Evolutionary conservation across 2,329 filamentous ascomycete species (phyloP).

Genomic region (Beauveria medogensis): DNA sequence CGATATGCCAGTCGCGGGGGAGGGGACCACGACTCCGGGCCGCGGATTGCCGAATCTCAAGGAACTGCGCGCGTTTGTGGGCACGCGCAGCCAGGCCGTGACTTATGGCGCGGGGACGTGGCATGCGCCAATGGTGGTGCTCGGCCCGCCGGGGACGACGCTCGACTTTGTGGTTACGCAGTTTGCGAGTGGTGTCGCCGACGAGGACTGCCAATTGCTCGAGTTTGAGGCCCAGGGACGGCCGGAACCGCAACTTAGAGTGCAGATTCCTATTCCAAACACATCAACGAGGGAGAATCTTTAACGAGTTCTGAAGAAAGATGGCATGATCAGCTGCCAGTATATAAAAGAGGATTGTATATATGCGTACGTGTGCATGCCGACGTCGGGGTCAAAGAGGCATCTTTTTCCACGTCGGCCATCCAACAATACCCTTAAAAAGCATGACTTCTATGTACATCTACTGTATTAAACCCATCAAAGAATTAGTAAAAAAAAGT

Average conservation of each 20-base stretch:
- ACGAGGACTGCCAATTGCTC: constrained; percentile 86
- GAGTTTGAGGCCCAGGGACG: constrained; percentile 25
- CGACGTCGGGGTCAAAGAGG: neutral
- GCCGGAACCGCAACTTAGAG: constrained; percentile 33
- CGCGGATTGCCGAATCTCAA: constrained; percentile 64
- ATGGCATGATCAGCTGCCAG: neutral
- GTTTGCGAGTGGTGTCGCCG: constrained; percentile 71
- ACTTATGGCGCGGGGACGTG: constrained; percentile 90
- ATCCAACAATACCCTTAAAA: neutral
- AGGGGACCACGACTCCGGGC: constrained; percentile 42
- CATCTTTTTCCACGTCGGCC: neutral
- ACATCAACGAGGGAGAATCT: constrained; percentile 11
- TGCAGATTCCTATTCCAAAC: constrained; percentile 21
- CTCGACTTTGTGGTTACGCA: constrained; percentile 88
- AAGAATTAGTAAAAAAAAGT: neutral
- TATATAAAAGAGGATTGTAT: neutral
- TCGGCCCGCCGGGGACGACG: constrained; percentile 50
- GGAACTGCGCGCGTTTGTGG: constrained; percentile 68
- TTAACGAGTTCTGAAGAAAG: constrained; percentile 4
- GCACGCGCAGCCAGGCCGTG: constrained; percentile 70
- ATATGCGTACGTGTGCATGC: neutral
- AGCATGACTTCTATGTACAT: neutral
- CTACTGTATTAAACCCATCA: neutral
- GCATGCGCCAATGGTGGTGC: constrained; percentile 91
- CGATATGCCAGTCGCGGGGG: constrained; percentile 18